Evolutionary conservation across 257 asterid genomes (phyloP).

Genomic region (Capsicum baccatum): DNA sequence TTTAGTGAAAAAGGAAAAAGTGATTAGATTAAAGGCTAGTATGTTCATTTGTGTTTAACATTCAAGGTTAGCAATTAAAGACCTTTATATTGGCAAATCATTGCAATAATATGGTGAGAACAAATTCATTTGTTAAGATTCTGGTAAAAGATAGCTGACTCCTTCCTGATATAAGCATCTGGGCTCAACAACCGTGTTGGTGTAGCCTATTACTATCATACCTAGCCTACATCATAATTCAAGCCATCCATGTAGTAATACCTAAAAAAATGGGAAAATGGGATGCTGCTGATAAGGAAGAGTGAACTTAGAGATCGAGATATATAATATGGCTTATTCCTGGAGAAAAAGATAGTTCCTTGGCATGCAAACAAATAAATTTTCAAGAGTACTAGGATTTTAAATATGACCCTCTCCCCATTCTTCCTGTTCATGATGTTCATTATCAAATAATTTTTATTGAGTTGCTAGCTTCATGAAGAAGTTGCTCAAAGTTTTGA

Average conservation of each 20-base stretch:
- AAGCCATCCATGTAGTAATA: neutral
- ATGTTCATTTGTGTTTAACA: neutral
- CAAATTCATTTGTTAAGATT: neutral
- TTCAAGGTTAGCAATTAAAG: neutral
- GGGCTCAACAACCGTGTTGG: conserved; percentile 1
- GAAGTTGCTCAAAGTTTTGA: conserved; percentile 4
- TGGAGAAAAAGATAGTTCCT: conserved; percentile 7
- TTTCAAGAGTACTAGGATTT: neutral
- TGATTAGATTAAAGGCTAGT: neutral
- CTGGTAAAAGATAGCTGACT: neutral
- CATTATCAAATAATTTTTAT: neutral
- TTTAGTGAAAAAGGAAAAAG: conserved; percentile 10
- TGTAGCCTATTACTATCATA: neutral
- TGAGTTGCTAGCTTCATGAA: neutral
- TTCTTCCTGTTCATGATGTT: neutral
- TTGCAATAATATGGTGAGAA: conserved; percentile 13
- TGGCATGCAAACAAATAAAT: neutral
- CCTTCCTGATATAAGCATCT: conserved; percentile 25
- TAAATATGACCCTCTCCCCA: neutral
- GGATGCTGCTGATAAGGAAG: neutral
- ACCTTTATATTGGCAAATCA: neutral
- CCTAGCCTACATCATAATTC: conserved; percentile 22
- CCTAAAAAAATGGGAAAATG: neutral
- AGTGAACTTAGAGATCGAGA: neutral
- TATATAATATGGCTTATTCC: neutral